phyloP scores from a whole-genome alignment of 495 filamentous ascomycete genomes.

The Aspergillus carlsbadensis region DNA sequence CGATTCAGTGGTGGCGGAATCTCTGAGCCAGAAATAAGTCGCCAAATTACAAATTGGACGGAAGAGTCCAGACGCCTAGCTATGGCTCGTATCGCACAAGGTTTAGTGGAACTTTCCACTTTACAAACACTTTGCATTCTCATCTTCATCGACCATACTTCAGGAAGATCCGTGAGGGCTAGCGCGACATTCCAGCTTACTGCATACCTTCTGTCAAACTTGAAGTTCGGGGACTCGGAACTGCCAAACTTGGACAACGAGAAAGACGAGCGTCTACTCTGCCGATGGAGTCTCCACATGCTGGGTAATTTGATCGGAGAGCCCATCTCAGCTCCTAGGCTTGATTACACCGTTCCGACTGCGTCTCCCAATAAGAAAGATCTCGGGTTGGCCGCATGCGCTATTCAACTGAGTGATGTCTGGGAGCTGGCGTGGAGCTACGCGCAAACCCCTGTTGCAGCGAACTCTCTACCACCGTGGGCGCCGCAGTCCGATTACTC shows the following conservation, averaged over 20 bases:
- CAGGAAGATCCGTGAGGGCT: neutral
- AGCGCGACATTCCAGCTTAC: neutral
- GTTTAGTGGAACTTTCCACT: constrained; percentile 2
- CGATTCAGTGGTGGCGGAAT: constrained; percentile 4
- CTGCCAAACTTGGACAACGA: constrained; percentile 6
- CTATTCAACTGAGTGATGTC: constrained; percentile 10
- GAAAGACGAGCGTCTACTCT: constrained; percentile 1
- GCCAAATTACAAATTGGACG: constrained; percentile 2
- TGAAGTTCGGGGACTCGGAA: neutral
- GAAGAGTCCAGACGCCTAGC: constrained; percentile 1
- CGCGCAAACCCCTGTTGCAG: neutral
- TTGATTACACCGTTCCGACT: neutral
- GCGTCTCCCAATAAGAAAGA: neutral
- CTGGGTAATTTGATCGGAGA: constrained; percentile 8
- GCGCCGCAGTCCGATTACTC: constrained; percentile 12
- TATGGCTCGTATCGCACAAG: constrained; percentile 5
- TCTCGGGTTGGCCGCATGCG: constrained; percentile 2
- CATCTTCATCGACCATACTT: constrained; percentile 5
- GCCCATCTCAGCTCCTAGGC: neutral
- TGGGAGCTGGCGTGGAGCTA: constrained; percentile 11
- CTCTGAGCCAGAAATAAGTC: neutral
- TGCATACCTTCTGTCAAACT: neutral
- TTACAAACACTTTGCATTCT: constrained; percentile 6
- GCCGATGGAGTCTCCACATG: constrained; percentile 12
- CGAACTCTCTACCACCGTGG: constrained; percentile 7